A percentile compares a stretch with the other conserved stretches of the same genome.
phyloP scores from a whole-genome alignment of 176 grass and related monocot genomes.

The Hordeum marinum region DNA sequence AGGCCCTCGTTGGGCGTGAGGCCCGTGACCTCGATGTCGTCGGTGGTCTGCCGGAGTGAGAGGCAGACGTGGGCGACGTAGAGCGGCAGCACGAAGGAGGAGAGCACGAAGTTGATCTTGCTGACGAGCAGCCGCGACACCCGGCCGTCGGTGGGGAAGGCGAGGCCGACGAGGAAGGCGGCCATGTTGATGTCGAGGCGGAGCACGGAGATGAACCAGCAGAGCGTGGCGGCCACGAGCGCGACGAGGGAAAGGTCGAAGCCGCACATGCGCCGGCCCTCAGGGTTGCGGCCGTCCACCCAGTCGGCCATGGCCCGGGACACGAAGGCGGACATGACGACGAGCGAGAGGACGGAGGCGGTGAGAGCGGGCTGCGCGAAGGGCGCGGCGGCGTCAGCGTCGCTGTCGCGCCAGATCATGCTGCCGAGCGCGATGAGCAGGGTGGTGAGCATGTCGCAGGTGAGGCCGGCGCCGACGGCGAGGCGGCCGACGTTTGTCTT shows the following conservation, averaged over 20 bases:
- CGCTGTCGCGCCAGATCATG: conserved; percentile 53
- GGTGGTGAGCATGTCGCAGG: conserved; percentile 66
- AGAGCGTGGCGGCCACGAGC: conserved; percentile 26
- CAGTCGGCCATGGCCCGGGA: conserved; percentile 43
- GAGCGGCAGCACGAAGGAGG: conserved; percentile 55
- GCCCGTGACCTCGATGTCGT: conserved; percentile 26
- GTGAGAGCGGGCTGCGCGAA: conserved; percentile 24
- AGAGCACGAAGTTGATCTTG: conserved; percentile 70
- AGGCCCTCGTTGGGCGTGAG: not conserved
- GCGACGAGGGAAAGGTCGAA: conserved; percentile 44
- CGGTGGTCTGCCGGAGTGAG: conserved; percentile 39
- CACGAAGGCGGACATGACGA: conserved; percentile 32
- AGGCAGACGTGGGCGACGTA: conserved; percentile 58
- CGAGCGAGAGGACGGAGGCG: conserved; percentile 8
- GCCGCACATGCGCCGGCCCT: conserved; percentile 57
- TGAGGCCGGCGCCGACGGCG: conserved; percentile 52
- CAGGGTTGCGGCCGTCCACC: conserved; percentile 61
- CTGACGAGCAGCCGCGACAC: conserved; percentile 54
- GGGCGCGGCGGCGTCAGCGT: not conserved
- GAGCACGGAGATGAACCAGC: conserved; percentile 33
- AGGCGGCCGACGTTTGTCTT: conserved; percentile 60
- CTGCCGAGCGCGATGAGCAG: conserved; percentile 47
- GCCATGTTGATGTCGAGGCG: conserved; percentile 60
- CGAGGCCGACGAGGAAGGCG: conserved; percentile 61
- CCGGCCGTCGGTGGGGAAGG: conserved; percentile 60